Evolutionary conservation across 495 filamentous ascomycete genomes (phyloP), one percentile per base, ranked within the genome.

Genomic region (Echria macrotheca): DNA sequence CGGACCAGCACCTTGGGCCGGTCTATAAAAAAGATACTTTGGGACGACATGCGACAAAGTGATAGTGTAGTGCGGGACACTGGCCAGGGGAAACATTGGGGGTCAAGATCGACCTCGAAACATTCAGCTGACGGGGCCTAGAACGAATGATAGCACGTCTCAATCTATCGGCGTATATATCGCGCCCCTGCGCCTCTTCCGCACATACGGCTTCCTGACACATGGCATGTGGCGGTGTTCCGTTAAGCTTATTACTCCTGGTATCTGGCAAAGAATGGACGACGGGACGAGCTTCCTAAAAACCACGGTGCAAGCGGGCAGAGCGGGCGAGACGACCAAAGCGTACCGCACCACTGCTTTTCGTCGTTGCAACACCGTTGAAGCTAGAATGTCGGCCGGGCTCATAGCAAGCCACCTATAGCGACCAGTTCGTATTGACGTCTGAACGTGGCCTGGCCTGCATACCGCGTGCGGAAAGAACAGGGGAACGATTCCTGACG

Each of bases 1-100:
- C 40, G 49, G 52, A 52, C 52, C 56, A 39, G 35, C 40, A 39
- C 33, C 35, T 53, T 47, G 55, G 55, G 50, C 50, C 50, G 47
- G 11, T 39, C 15, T 18, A 47, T n/a, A 36, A 41, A 17, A n/a
- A 39, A 39, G 14, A 23, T 17, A 24, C 18, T 1, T 41, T 21
- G 8, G 9, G 18, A 25, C 21, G 38, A 25, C 18, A 41, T 41
- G 38, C 38, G 22, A 41, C 38, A 31, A 31, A 31, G 28, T 12
- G 7, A n/a, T n/a, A n/a, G n/a, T n/a, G n/a, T n/a, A 31, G 12
- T 31, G 28, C 28, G 12, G 12, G 28, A 31, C 7, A 12, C 28
- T 31, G 12, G 7, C 12, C 28, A 6, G 12, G 28, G 28, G 28
- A n/a, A n/a, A n/a, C n/a, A n/a, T 31, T 31, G 6, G 28, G 28